Evolutionary conservation across 305 asterid genomes (phyloP).

Genomic region (Salvia sclarea): DNA sequence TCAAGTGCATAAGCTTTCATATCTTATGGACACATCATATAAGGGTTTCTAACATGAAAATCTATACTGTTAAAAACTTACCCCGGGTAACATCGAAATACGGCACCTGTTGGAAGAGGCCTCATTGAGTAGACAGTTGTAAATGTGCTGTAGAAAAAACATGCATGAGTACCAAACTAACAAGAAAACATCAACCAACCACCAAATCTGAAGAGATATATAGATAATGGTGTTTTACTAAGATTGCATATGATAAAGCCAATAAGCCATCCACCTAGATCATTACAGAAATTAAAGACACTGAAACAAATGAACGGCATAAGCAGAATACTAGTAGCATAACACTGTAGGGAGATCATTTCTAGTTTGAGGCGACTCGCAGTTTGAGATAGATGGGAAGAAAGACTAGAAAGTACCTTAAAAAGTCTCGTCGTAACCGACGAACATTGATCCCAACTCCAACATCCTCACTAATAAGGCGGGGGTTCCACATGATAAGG

Average conservation of each 20-base stretch:
- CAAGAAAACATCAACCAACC: slow-evolving; percentile 1
- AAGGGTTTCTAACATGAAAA: neutral
- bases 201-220: neutral
- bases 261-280: neutral
- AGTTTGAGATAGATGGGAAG: neutral
- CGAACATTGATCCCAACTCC: slow-evolving; percentile 95
- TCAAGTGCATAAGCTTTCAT: neutral
- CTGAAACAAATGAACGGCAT: neutral
- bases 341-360: neutral
- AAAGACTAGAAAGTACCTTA: slow-evolving; percentile 52
- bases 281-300: neutral
- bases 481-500: slow-evolving; percentile 99
- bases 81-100: slow-evolving; percentile 94
- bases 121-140: slow-evolving; percentile 84
- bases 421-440: slow-evolving; percentile 61
- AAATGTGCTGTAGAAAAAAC: slow-evolving; percentile 59
- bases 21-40: neutral
- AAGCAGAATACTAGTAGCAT: neutral
- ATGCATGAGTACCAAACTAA: slow-evolving; percentile 18
- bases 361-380: neutral
- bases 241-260: neutral
- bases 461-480: slow-evolving; percentile 90
- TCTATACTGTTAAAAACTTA: slow-evolving; percentile 39
- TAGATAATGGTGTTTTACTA: neutral
- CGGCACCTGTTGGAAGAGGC: slow-evolving; percentile 85